A percentile compares a stretch with the other conserved stretches of the same genome.
These are phyloP conservation scores for Sporisorium exsertum DNA, from an alignment of 1,284 basidiomycete genomes.

Conservation along the genomic window DNA sequence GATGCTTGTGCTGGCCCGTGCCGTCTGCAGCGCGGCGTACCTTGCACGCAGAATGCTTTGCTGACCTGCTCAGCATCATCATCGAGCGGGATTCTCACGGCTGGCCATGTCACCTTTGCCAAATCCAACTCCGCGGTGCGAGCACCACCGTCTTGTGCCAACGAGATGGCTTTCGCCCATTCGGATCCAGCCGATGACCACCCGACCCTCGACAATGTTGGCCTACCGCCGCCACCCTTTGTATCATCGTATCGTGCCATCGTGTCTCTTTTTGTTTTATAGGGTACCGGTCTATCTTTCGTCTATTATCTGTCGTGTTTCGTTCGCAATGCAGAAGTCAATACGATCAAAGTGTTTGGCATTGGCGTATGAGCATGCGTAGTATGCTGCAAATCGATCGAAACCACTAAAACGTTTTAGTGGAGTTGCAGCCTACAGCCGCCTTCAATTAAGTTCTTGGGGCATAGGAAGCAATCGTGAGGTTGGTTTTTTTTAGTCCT, in stretches of 20 bases:
- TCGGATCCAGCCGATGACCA: neutral
- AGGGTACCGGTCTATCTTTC: neutral
- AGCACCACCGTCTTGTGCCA: neutral
- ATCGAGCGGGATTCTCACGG: neutral
- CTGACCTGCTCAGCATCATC: neutral
- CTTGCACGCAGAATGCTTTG: neutral
- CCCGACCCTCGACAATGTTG: neutral
- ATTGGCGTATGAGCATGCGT: no score
- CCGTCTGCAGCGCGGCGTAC: neutral
- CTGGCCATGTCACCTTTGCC: neutral
- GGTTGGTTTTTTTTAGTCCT: neutral
- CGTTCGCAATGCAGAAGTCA: conserved; percentile 20
- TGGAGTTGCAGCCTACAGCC: no score
- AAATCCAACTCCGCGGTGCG: neutral
- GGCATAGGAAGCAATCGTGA: no score
- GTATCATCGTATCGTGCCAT: conserved; percentile 4
- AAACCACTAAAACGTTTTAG: no score
- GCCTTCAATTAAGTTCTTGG: no score
- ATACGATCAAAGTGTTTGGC: neutral
- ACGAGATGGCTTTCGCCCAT: neutral
- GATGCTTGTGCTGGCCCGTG: neutral
- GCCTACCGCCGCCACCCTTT: neutral
- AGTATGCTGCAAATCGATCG: no score
- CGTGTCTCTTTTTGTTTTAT: neutral
- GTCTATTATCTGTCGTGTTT: conserved; percentile 3